Evolutionary conservation across 768 basidiomycete genomes (phyloP).

Genomic region (Termitomyces sp.): DNA sequence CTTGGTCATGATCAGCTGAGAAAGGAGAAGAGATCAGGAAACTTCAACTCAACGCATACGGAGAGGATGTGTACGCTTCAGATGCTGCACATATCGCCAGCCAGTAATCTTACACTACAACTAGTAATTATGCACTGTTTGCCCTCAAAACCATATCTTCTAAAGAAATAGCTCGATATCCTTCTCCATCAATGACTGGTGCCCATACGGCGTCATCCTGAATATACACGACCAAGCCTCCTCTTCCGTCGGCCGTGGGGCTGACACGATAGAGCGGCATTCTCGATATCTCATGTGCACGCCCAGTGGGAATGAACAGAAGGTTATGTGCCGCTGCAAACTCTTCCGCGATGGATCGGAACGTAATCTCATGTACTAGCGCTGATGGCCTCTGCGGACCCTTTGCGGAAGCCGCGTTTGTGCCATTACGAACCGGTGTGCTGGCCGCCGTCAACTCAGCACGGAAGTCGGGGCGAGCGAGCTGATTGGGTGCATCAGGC

Average conservation of each 20-base stretch:
- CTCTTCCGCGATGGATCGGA: conserved; percentile 91
- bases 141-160: conserved; percentile 85
- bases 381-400: conserved; percentile 36
- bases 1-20: background rate
- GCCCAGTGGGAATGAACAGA: conserved; percentile 84
- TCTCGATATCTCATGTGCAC: conserved; percentile 77
- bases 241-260: conserved; percentile 71
- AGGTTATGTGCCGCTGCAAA: conserved; percentile 81
- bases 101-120: background rate
- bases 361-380: conserved; percentile 79
- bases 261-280: conserved; percentile 90
- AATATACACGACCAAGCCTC: conserved; percentile 86
- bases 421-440: conserved; percentile 21
- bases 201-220: conserved; percentile 95
- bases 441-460: conserved; percentile 34
- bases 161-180: conserved; percentile 73
- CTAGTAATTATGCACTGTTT: conserved; percentile 12
- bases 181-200: conserved; percentile 45
- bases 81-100: background rate
- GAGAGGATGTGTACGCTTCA: background rate
- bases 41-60: background rate
- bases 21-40: background rate
- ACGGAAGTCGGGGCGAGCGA: conserved; percentile 64
- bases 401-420: conserved; percentile 24
- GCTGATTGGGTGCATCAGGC: conserved; percentile 60